Conservation (phyloP, 352 stramenopile genomes). For the Globisporangium nagaii region DNA sequence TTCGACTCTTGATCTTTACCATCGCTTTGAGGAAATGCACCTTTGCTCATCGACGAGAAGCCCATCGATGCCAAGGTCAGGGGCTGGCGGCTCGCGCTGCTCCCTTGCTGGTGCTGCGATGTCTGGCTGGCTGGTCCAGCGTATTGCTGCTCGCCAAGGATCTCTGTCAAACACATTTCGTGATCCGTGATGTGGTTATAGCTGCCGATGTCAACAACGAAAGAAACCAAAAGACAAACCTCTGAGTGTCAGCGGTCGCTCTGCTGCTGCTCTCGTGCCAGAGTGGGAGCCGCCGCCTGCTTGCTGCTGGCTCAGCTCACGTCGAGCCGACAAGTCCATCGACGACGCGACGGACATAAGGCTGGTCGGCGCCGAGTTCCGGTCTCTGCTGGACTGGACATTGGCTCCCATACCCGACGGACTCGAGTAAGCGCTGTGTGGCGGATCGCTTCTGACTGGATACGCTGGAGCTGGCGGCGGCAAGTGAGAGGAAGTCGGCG, state of each 20-base stretch:
- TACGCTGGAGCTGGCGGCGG: constrained; percentile 6
- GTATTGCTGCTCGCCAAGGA: constrained; percentile 2
- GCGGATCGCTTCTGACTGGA: neutral
- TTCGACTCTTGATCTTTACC: no score
- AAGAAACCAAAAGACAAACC: no score
- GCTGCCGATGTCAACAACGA: no score
- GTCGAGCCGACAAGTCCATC: neutral
- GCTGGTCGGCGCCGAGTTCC: neutral
- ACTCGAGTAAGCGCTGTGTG: neutral
- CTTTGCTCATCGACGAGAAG: neutral
- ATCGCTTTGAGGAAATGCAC: neutral
- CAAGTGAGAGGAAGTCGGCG: neutral
- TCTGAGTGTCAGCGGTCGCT: constrained; percentile 19
- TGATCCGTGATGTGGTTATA: no score
- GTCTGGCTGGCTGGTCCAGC: neutral
- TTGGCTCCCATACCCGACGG: neutral
- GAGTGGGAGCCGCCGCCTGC: neutral
- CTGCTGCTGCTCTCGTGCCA: neutral
- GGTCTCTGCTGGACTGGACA: neutral
- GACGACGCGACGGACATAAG: neutral
- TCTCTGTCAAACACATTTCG: constrained; percentile 2
- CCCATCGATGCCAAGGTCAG: constrained; percentile 9
- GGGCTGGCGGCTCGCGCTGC: neutral
- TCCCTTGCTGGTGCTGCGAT: neutral
- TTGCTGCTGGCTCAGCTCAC: neutral